Percentiles rank a stretch among this genome's conserved stretches.
phyloP scores from a whole-genome alignment of 805 yeast species.

The Myxozyma melibiosi region DNA sequence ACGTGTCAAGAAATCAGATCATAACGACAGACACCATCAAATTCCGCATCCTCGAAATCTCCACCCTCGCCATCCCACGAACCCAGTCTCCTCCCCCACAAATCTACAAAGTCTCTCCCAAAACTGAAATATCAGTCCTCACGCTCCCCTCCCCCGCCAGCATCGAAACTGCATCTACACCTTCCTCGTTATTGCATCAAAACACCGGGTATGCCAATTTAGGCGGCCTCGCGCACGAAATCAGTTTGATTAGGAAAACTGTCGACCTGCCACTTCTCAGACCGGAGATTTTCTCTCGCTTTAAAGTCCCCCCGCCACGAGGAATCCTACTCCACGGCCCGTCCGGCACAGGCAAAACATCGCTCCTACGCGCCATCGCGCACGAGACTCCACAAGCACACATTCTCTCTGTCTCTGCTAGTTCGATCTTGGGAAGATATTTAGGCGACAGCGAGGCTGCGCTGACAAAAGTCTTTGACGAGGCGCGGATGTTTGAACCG shows the following conservation, averaged over 20 bases:
- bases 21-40: conserved; percentile 57
- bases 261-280: conserved; percentile 78
- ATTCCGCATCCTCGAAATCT: conserved; percentile 37
- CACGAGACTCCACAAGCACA: conserved; percentile 70
- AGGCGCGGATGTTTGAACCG: conserved; percentile 86
- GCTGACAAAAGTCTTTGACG: conserved; percentile 77
- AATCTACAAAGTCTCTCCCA: conserved; percentile 13
- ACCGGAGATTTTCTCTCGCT: conserved; percentile 74
- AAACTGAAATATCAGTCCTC: conserved; percentile 24
- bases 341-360: conserved; percentile 95
- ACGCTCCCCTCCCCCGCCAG: conserved; percentile 12
- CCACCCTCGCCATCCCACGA: conserved; percentile 14
- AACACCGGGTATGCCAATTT: conserved; percentile 53
- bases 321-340: conserved; percentile 95
- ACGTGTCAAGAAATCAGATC: conserved; percentile 51
- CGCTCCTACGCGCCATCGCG: conserved; percentile 82
- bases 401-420: conserved; percentile 82
- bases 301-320: conserved; percentile 90
- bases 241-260: conserved; percentile 61
- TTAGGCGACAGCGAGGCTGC: conserved; percentile 92
- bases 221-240: conserved; percentile 77
- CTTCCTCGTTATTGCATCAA: background rate
- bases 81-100: conserved; percentile 9
- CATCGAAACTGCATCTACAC: background rate
- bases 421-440: conserved; percentile 88